These are phyloP conservation scores for Fusarium azukiicola DNA, from an alignment of 2,329 filamentous ascomycete genomes.

Conservation along the genomic window DNA sequence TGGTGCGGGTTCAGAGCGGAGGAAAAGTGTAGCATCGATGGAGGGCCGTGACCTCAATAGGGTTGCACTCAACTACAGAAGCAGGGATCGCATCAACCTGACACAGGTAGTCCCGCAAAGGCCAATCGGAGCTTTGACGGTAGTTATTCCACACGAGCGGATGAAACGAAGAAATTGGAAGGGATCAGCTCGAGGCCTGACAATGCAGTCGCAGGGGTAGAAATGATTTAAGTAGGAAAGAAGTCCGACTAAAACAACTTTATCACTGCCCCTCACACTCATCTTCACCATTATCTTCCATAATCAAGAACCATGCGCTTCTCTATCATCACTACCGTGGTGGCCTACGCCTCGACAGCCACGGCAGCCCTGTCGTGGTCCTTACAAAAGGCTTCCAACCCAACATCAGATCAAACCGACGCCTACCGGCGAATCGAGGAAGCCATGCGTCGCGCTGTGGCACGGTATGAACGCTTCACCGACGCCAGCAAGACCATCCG, in stretches of 20 bases:
- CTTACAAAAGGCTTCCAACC: constrained; percentile 62
- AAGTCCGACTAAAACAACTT: not conserved
- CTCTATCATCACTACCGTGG: constrained; percentile 54
- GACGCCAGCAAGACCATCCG: constrained; percentile 63
- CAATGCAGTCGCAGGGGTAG: constrained; percentile 28
- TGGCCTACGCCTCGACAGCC: constrained; percentile 56
- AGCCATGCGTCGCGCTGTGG: constrained; percentile 65
- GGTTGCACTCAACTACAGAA: not conserved
- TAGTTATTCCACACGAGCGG: constrained; percentile 21
- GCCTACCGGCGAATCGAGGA: constrained; percentile 68
- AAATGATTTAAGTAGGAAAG: constrained; percentile 14
- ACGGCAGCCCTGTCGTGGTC: constrained; percentile 65
- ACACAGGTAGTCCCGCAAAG: constrained; percentile 1
- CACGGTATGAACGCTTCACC: constrained; percentile 63
- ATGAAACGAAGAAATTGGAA: constrained; percentile 35
- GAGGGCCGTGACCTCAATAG: not conserved
- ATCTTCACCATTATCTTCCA: not conserved
- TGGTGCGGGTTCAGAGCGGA: constrained; percentile 1
- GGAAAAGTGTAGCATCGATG: constrained; percentile 1
- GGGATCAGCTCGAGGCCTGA: constrained; percentile 18
- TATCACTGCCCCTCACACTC: not conserved
- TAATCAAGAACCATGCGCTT: constrained; percentile 58
- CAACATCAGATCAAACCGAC: constrained; percentile 65
- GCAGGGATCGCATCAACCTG: constrained; percentile 18
- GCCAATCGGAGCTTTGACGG: constrained; percentile 25